Evolutionary conservation across 2,329 filamentous ascomycete species (phyloP).

Genomic region (Sarocladium oryzae): DNA sequence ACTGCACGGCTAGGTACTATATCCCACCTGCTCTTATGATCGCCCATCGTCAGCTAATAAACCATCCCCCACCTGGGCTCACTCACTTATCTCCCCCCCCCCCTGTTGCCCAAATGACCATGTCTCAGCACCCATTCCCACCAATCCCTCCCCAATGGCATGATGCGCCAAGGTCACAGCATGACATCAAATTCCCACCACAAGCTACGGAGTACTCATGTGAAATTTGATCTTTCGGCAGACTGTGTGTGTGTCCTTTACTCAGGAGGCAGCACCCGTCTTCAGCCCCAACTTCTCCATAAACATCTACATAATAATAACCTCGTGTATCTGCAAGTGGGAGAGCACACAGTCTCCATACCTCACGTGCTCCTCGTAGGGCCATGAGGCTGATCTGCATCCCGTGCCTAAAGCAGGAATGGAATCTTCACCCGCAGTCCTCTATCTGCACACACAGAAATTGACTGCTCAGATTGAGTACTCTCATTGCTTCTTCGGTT

Average conservation of each 20-base stretch:
- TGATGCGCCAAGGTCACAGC: neutral
- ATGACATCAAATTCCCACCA: slow-evolving; percentile 7
- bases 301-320: too few relatives aligned
- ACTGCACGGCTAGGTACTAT: neutral
- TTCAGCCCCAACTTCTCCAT: too few relatives aligned
- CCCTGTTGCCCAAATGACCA: slow-evolving; percentile 1
- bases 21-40: neutral
- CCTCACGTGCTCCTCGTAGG: too few relatives aligned
- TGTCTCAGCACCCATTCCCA: neutral
- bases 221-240: neutral
- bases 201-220: neutral
- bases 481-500: too few relatives aligned
- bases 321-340: neutral
- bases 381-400: too few relatives aligned
- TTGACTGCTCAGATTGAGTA: too few relatives aligned
- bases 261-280: too few relatives aligned
- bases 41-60: neutral
- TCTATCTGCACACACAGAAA: too few relatives aligned
- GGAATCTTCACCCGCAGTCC: too few relatives aligned
- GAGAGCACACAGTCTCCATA: neutral
- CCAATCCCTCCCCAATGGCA: neutral
- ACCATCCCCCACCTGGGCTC: neutral
- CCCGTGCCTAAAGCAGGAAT: too few relatives aligned
- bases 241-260: too few relatives aligned
- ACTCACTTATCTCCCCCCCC: neutral